Evolutionary conservation across 2,329 filamentous ascomycete genomes (phyloP), one percentile per base, ranked within the genome.

Genomic region (Aureobasidium mangrovei): DNA sequence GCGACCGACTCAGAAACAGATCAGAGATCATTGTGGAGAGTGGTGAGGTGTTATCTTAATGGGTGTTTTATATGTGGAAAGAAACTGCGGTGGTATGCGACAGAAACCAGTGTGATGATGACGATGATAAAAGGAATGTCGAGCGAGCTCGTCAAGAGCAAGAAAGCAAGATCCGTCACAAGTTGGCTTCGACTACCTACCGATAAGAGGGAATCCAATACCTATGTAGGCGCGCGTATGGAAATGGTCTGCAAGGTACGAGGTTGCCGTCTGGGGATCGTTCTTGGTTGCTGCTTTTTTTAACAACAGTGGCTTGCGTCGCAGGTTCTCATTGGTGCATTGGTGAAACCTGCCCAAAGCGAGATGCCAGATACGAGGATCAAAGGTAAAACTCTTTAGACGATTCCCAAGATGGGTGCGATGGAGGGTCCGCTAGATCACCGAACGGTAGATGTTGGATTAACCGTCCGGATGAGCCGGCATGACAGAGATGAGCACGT

Each of bases 1-100:
- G 66, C 51, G 66, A 64, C 51, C 60, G 56, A 44, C 40, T 38
- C 27, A 48, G 40, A 18, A 53, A 49, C 29, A 46, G n/a, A 32
- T 53, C 49, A n/a, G 49, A 53, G 7, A 53, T 10, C 48, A 52
- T 52, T 43, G 24, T 36, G 39, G 18, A 8, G 46, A 28, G 31
- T 5, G 31, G 3, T 6, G 12, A 36, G 4, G 12, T 24, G 39
- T 8, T 38, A 6, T 35, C 31, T 38, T 35, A 36, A 43, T 43
- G 8, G 9, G 31, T 31, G 39, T 42, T 42, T 43, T 7, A 36
- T 18, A 31, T 18, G 8, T 38, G 12, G 10, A 43, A 29, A 28
- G 24, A 4, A 12, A 29, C 6, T 5, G 28, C 28, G n/a, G 5
- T 18, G 29, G 28, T 32, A 33, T 41, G 36, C n/a, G 38, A 41